Evolutionary conservation across 2,329 filamentous ascomycete genomes (phyloP), one percentile per base, ranked within the genome.

Genomic region (Rosellinia necatrix): DNA sequence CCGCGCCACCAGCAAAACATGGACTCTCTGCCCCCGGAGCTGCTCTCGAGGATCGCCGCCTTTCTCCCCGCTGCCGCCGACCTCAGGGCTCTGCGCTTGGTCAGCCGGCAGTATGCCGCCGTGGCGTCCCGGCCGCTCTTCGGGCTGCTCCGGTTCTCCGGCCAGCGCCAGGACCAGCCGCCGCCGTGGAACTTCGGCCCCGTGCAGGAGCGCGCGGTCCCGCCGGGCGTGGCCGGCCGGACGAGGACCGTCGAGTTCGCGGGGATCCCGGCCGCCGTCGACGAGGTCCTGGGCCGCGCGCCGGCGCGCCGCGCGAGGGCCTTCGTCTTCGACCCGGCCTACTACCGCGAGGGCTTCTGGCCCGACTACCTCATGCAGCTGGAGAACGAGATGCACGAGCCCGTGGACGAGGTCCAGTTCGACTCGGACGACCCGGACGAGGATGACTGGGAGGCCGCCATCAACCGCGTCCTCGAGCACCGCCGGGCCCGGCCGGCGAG

Each of bases 291-390:
- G 38, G 44, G 10, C 9, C 21, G 10, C 8, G 52, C 56, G 12
- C 22, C 60, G 21, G 56, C 44, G 19, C 46, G 30, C 22, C 43
- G 50, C 24, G 37, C 50, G 2, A 60, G 53, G 42, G 58, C 34
- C 7, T 49, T 62, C 17, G 22, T 55, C 13, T 62, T 62, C 43
- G 57, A 57, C 12, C 59, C 59, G 17, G 56, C 56, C n/a, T 60
- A 58, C n/a, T 62, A 60, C 29, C 53, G 53, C 42, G 27, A 41
- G 35, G 48, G 29, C 1, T 62, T 62, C 22, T 62, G 53, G 56
- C 35, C 24, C 25, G 59, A 60, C 30, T 62, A 60, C 17, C n/a
- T 40, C 2, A 37, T 46, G 17, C 37, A 29, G 4, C 25, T 60
- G 2, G 30, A 52, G 25, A 44, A 49, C 37, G 32, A 57, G 19